These are phyloP conservation scores for Endotrypanum monterogeii DNA, from an alignment of 208 protist genomes.

Conservation along the genomic window DNA sequence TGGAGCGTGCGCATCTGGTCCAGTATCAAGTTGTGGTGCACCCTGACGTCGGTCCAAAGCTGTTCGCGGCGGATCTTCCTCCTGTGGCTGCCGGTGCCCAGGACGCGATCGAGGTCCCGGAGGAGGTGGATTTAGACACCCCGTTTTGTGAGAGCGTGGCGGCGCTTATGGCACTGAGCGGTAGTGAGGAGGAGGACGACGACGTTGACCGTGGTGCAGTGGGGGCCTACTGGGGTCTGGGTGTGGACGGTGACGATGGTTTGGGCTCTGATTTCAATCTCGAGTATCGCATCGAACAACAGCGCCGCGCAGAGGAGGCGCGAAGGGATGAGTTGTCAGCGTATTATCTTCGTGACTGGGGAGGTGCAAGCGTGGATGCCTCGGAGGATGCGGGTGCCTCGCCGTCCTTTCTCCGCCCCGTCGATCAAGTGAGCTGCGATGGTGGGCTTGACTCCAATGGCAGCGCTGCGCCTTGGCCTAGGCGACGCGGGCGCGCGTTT, in stretches of 20 bases:
- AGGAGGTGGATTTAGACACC: conserved; percentile 53
- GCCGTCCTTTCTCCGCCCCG: conserved; percentile 1
- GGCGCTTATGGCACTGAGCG: conserved; percentile 51
- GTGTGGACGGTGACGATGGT: conserved; percentile 7
- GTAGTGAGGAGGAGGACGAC: conserved; percentile 46
- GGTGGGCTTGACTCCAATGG: neutral
- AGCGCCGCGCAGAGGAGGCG: conserved; percentile 42
- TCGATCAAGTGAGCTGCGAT: conserved; percentile 15
- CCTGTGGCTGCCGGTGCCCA: conserved; percentile 70
- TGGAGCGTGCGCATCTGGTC: conserved; percentile 67
- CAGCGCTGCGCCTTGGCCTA: conserved; percentile 1
- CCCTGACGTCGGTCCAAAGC: conserved; percentile 35
- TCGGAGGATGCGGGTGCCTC: conserved; percentile 6
- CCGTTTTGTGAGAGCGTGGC: conserved; percentile 66
- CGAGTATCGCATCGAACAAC: conserved; percentile 55
- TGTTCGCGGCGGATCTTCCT: conserved; percentile 61
- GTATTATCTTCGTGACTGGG: conserved; percentile 72
- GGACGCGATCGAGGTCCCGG: conserved; percentile 49
- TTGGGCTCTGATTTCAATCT: conserved; percentile 38
- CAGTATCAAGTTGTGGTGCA: conserved; percentile 40
- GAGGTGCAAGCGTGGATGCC: neutral
- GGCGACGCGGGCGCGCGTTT: neutral
- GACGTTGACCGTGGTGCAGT: conserved; percentile 6
- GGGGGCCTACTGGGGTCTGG: neutral
- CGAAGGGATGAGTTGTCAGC: conserved; percentile 59